Evolutionary conservation across 164 flowering plant genomes (phyloP).

Genomic region (Magnolia sinica): DNA sequence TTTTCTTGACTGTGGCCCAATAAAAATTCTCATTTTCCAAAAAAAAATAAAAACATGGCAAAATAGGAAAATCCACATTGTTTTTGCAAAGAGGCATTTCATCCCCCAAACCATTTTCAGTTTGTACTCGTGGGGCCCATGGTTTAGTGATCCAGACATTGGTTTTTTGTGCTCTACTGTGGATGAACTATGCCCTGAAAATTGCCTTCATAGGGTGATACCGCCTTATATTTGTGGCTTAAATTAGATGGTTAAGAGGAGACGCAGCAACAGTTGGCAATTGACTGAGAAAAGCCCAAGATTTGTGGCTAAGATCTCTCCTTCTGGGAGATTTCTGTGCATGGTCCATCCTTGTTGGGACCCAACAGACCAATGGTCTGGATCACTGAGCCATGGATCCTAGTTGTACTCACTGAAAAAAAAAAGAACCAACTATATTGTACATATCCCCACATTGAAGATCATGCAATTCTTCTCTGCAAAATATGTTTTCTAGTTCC

Average conservation of each 20-base stretch:
- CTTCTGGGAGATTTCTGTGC: too few relatives aligned
- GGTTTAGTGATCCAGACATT: background rate
- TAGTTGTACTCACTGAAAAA: too few relatives aligned
- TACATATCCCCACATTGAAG: too few relatives aligned
- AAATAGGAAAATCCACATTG: background rate
- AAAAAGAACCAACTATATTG: too few relatives aligned
- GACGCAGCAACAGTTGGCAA: background rate
- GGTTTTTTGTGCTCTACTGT: background rate
- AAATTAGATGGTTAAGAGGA: background rate
- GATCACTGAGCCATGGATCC: background rate
- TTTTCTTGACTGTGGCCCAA: too few relatives aligned
- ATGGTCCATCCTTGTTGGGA: background rate
- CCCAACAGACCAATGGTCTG: background rate
- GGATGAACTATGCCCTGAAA: background rate
- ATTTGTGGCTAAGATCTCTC: too few relatives aligned
- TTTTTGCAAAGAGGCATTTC: background rate
- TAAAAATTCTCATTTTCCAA: too few relatives aligned
- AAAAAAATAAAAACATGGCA: background rate
- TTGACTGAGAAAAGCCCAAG: background rate
- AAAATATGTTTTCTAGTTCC: too few relatives aligned
- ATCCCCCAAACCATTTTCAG: background rate
- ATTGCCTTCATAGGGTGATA: background rate
- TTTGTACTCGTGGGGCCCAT: background rate
- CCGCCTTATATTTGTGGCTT: background rate
- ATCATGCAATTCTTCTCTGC: too few relatives aligned